Conservation (phyloP, 1,284 basidiomycete genomes). For the Baeospora myosura region DNA sequence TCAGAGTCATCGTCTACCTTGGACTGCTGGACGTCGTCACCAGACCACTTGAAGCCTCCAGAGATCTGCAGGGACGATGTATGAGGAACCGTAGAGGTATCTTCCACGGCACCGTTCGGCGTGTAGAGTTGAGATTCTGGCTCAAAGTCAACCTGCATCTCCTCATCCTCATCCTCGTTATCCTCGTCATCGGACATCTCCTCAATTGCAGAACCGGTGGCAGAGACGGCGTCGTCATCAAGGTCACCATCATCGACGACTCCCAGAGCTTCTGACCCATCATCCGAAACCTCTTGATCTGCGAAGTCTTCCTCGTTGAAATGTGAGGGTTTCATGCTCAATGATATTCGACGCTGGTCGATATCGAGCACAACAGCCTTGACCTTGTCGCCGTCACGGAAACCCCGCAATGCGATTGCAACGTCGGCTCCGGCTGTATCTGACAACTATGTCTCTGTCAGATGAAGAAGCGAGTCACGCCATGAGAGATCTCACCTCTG, state of each 20-base stretch:
- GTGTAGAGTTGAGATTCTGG: constrained; percentile 20
- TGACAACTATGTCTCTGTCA: constrained; percentile 49
- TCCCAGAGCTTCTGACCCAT: constrained; percentile 23
- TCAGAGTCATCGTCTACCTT: constrained; percentile 28
- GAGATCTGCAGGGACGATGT: constrained; percentile 40
- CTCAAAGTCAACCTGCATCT: constrained; percentile 38
- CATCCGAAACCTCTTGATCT: constrained; percentile 24
- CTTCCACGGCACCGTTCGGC: constrained; percentile 12
- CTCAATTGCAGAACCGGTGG: constrained; percentile 20
- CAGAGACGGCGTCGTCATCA: constrained; percentile 16
- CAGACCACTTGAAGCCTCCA: constrained; percentile 68
- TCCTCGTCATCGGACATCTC: constrained; percentile 17
- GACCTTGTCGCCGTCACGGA: constrained; percentile 83
- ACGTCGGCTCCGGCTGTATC: constrained; percentile 81
- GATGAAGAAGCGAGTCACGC: background rate
- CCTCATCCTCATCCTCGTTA: constrained; percentile 23
- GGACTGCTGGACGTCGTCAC: constrained; percentile 24
- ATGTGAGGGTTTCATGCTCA: constrained; percentile 87
- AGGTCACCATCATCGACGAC: constrained; percentile 20
- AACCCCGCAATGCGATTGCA: constrained; percentile 69
- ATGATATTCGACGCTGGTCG: constrained; percentile 78
- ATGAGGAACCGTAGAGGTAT: constrained; percentile 12
- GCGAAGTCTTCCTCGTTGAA: constrained; percentile 60
- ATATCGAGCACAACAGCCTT: constrained; percentile 74
- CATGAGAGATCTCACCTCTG: constrained; percentile 51